Conservation (phyloP, 2,329 filamentous ascomycete species). For the Alternaria longipes region DNA sequence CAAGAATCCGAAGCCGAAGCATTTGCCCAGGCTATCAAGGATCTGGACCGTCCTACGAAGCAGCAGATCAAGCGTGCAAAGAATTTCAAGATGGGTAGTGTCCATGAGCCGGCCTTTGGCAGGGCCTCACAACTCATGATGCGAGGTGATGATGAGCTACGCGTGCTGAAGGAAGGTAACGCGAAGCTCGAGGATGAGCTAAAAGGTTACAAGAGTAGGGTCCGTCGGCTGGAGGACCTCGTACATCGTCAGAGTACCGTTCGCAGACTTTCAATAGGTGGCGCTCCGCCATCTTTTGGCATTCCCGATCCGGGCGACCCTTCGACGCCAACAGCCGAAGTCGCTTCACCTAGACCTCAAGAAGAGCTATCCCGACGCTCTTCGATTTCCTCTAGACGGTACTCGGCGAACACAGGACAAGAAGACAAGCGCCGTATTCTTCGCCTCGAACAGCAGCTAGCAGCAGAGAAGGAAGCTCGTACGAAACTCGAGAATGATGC, state of each 20-base stretch:
- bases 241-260: constrained; percentile 80
- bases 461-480: constrained; percentile 74
- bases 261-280: constrained; percentile 62
- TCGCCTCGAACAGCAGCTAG: constrained; percentile 79
- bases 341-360: constrained; percentile 44
- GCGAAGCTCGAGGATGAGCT: constrained; percentile 68
- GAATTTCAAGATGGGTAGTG: constrained; percentile 94
- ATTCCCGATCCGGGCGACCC: constrained; percentile 47
- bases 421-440: constrained; percentile 70
- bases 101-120: constrained; percentile 90
- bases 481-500: constrained; percentile 76
- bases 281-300: constrained; percentile 52
- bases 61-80: constrained; percentile 88
- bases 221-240: constrained; percentile 89
- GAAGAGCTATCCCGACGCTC: constrained; percentile 65
- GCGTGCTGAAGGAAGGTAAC: constrained; percentile 61
- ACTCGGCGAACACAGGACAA: constrained; percentile 69
- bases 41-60: constrained; percentile 82
- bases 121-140: constrained; percentile 80
- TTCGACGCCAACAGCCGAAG: constrained; percentile 49
- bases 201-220: constrained; percentile 90
- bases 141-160: constrained; percentile 85
- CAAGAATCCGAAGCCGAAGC: constrained; percentile 75
- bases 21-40: constrained; percentile 77
- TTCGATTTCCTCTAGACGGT: constrained; percentile 68